A percentile compares a stretch with the other conserved stretches of the same genome.
Evolutionary conservation across 2,329 filamentous ascomycete species (phyloP).

Genomic region (Fusarium sp.): DNA sequence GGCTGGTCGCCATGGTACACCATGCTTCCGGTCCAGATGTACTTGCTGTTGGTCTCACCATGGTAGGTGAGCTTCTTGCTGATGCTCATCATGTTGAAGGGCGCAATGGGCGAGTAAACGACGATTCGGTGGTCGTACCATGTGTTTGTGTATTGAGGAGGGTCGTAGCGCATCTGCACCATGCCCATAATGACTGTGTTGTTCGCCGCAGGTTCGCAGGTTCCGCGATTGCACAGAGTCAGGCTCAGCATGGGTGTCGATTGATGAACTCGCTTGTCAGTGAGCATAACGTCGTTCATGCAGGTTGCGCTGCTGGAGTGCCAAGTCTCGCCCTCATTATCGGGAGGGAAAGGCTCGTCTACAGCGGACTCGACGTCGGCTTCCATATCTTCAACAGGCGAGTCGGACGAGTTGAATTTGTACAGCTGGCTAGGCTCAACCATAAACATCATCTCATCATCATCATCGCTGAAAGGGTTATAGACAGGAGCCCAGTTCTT

Average conservation of each 20-base stretch:
- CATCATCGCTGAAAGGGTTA: constrained; percentile 28
- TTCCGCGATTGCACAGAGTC: constrained; percentile 37
- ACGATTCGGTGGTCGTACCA: constrained; percentile 42
- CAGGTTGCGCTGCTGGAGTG: constrained; percentile 33
- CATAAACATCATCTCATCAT: constrained; percentile 42
- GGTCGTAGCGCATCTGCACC: constrained; percentile 43
- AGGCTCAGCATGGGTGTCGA: constrained; percentile 43
- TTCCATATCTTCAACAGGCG: constrained; percentile 24
- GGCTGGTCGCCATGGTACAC: constrained; percentile 33
- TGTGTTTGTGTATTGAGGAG: constrained; percentile 33
- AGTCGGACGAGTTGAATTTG: constrained; percentile 21
- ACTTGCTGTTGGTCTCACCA: constrained; percentile 38
- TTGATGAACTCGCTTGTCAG: constrained; percentile 36
- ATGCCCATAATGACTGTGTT: constrained; percentile 40
- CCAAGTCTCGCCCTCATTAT: constrained; percentile 31
- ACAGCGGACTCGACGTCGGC: constrained; percentile 33
- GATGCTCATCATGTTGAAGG: constrained; percentile 38
- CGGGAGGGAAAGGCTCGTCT: constrained; percentile 37
- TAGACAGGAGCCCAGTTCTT: constrained; percentile 41
- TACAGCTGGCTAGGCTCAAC: constrained; percentile 37
- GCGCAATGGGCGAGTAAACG: constrained; percentile 34
- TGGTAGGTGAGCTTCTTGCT: constrained; percentile 42
- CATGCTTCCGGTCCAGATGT: constrained; percentile 43
- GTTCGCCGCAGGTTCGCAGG: constrained; percentile 30
- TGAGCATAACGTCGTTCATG: constrained; percentile 41